Percentiles rank a stretch among this genome's conserved stretches.
These are phyloP conservation scores for Talaromyces thailandensis DNA, from an alignment of 495 filamentous ascomycete genomes.

Conservation along the genomic window DNA sequence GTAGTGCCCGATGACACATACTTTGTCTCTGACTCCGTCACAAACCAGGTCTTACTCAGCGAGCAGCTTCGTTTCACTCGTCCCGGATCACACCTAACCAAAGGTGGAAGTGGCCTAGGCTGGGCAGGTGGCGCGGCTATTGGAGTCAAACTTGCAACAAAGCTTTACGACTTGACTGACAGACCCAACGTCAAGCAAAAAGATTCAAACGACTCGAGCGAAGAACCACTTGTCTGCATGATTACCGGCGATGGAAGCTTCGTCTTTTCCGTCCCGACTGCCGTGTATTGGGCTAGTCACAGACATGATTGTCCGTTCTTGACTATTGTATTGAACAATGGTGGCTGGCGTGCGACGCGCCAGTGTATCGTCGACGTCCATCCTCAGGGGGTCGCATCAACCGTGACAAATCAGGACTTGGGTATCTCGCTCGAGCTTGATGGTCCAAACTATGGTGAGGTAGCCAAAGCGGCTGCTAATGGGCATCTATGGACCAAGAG, in stretches of 20 bases:
- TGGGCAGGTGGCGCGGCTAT: slow-evolving; percentile 22
- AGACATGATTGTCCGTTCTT: slow-evolving; percentile 18
- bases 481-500: slow-evolving; percentile 14
- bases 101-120: slow-evolving; percentile 19
- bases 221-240: slow-evolving; percentile 14
- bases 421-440: slow-evolving; percentile 15
- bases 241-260: slow-evolving; percentile 23
- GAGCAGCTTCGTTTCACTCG: slow-evolving; percentile 13
- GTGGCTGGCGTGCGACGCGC: slow-evolving; percentile 14
- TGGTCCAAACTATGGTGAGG: slow-evolving; percentile 13
- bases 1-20: slow-evolving; percentile 11
- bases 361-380: slow-evolving; percentile 13
- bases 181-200: slow-evolving; percentile 8
- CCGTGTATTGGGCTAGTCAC: slow-evolving; percentile 20
- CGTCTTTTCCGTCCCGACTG: slow-evolving; percentile 18
- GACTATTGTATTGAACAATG: slow-evolving; percentile 23
- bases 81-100: slow-evolving; percentile 18
- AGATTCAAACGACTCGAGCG: not conserved
- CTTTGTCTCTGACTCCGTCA: slow-evolving; percentile 16
- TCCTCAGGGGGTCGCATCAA: slow-evolving; percentile 9
- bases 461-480: slow-evolving; percentile 15
- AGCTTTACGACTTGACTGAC: slow-evolving; percentile 10
- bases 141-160: slow-evolving; percentile 18
- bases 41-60: slow-evolving; percentile 17
- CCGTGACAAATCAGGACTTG: slow-evolving; percentile 10